Percentiles rank a stretch among this genome's conserved stretches.
Evolutionary conservation across 1,284 basidiomycete species (phyloP).

Genomic region (Trichosporon asahii): DNA sequence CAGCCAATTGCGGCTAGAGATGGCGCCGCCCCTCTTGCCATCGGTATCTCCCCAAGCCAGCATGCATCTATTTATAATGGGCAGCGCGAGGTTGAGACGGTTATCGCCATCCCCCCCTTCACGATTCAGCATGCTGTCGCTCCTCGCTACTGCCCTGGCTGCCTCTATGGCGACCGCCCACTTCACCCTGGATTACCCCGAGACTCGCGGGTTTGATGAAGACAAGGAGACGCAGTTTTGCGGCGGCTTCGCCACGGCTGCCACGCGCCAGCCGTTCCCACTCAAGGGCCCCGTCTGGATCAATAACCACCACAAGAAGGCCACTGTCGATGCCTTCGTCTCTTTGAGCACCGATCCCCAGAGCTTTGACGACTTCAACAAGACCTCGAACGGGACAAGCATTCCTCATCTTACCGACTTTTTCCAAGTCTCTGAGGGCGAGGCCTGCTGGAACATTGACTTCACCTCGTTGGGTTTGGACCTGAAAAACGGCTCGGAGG

Average conservation of each 20-base stretch:
- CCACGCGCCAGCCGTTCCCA: slow-evolving; percentile 63
- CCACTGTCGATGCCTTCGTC: slow-evolving; percentile 56
- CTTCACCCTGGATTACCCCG: slow-evolving; percentile 66
- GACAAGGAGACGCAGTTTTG: slow-evolving; percentile 57
- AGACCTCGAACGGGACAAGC: slow-evolving; percentile 45
- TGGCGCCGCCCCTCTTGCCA: neutral
- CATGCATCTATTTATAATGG: neutral
- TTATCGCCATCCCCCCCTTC: neutral
- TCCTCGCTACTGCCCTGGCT: neutral
- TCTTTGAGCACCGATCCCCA: slow-evolving; percentile 61
- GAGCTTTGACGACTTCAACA: slow-evolving; percentile 61
- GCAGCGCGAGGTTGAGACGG: neutral
- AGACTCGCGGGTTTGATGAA: slow-evolving; percentile 62
- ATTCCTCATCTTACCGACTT: slow-evolving; percentile 54
- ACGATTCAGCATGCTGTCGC: neutral
- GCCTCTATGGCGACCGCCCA: slow-evolving; percentile 59
- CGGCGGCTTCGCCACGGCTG: slow-evolving; percentile 48
- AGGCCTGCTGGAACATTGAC: slow-evolving; percentile 62
- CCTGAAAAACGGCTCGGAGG: slow-evolving; percentile 53
- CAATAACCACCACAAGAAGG: slow-evolving; percentile 36
- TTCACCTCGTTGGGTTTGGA: slow-evolving; percentile 54
- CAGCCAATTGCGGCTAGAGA: slow-evolving; percentile 7
- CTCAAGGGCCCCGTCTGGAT: slow-evolving; percentile 54
- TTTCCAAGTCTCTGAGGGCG: slow-evolving; percentile 59
- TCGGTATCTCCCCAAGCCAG: neutral